These are phyloP conservation scores for Colletotrichum kahawae DNA, from an alignment of 2,329 filamentous ascomycete genomes.

Conservation along the genomic window DNA sequence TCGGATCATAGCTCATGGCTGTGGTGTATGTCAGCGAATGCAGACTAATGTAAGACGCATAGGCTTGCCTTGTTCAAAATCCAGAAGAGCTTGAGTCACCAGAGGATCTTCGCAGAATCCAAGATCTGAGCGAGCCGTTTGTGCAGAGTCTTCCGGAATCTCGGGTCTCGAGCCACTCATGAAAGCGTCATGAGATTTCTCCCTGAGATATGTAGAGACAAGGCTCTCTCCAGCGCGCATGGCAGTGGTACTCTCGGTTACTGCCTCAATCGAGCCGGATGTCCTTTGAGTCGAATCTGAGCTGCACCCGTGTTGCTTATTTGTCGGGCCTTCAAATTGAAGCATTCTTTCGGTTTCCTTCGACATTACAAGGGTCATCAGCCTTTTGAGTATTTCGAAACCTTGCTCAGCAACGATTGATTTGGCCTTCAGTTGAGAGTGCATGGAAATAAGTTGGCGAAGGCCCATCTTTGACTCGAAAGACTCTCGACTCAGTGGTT, in stretches of 20 bases:
- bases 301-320: neutral
- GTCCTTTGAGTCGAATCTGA: neutral
- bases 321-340: neutral
- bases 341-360: slow-evolving; percentile 26
- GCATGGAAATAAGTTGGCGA: slow-evolving; percentile 27
- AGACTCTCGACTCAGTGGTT: slow-evolving; percentile 25
- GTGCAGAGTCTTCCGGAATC: neutral
- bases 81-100: neutral
- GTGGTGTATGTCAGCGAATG: neutral
- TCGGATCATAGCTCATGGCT: neutral
- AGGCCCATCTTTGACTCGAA: slow-evolving; percentile 26
- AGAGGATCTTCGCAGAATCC: neutral
- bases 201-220: neutral
- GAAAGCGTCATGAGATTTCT: neutral
- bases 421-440: slow-evolving; percentile 21
- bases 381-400: slow-evolving; percentile 22
- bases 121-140: neutral
- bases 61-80: neutral
- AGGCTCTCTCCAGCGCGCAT: neutral
- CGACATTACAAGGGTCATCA: slow-evolving; percentile 26
- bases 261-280: neutral
- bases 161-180: neutral
- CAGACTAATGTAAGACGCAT: neutral
- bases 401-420: slow-evolving; percentile 27
- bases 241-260: neutral